A percentile compares a stretch with the other conserved stretches of the same genome.
phyloP scores from a whole-genome alignment of 805 yeast genomes.

The Ogataea methylovora region DNA sequence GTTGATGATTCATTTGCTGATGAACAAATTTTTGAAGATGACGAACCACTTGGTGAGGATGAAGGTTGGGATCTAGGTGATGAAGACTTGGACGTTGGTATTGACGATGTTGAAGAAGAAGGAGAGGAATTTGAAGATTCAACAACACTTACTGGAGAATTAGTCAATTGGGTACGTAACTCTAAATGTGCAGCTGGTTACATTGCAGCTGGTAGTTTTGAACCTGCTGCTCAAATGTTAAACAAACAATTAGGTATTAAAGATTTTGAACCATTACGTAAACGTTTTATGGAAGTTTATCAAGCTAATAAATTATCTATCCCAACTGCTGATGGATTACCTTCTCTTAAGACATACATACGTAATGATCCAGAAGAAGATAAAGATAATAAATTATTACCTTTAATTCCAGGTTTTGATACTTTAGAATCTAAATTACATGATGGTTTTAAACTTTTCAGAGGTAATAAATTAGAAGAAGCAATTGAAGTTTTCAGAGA shows the following conservation, averaged over 20 bases:
- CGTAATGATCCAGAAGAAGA: conserved; percentile 60
- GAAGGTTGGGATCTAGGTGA: conserved; percentile 81
- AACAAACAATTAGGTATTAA: conserved; percentile 84
- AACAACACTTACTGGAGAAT: conserved; percentile 45
- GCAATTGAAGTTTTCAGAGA: conserved; percentile 78
- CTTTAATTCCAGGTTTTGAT: conserved; percentile 71
- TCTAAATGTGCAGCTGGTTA: conserved; percentile 87
- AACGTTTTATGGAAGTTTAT: conserved; percentile 78
- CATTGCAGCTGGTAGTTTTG: conserved; percentile 94
- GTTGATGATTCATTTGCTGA: conserved; percentile 22
- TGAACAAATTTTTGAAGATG: conserved; percentile 34
- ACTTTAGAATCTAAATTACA: conserved; percentile 51
- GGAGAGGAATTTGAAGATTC: conserved; percentile 21
- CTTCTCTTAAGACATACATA: conserved; percentile 61
- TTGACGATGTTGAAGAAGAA: conserved; percentile 29
- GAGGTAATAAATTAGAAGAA: conserved; percentile 71
- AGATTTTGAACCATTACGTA: conserved; percentile 80
- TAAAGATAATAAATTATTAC: conserved; percentile 41
- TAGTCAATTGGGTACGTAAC: conserved; percentile 77
- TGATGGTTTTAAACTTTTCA: conserved; percentile 76
- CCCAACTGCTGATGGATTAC: conserved; percentile 67
- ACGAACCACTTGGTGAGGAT: conserved; percentile 48
- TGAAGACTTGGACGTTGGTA: conserved; percentile 64
- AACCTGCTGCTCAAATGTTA: conserved; percentile 88
- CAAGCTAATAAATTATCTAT: conserved; percentile 70